Evolutionary conservation across 1,139 yeast species (phyloP).

Genomic region (Diutina catenulata): DNA sequence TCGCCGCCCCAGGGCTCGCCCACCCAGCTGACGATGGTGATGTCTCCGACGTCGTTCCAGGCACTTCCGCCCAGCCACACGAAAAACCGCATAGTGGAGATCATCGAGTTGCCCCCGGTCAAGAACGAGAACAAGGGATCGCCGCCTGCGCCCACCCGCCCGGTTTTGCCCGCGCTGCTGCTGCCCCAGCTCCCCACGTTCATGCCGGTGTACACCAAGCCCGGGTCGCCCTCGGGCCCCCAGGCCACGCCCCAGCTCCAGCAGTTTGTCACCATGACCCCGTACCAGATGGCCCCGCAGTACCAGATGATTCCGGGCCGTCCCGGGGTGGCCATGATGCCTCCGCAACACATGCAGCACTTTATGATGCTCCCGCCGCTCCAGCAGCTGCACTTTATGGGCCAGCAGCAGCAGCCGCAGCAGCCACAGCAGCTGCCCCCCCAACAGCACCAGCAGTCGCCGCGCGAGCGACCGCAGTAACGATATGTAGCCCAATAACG

Average conservation of each 20-base stretch:
- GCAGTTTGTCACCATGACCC: slow-evolving; percentile 7
- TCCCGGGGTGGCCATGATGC: background rate
- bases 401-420: background rate
- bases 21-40: too few relatives aligned
- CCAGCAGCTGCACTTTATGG: background rate
- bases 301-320: slow-evolving; percentile 4
- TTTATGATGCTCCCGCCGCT: background rate
- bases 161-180: too few relatives aligned
- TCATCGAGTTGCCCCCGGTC: slow-evolving; percentile 1
- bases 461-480: background rate
- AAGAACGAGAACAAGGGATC: background rate
- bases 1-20: too few relatives aligned
- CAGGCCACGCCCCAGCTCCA: slow-evolving; percentile 8
- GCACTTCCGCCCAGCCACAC: too few relatives aligned
- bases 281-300: slow-evolving; percentile 7
- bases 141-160: too few relatives aligned
- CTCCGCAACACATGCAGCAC: background rate
- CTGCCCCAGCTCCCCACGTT: too few relatives aligned
- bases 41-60: too few relatives aligned
- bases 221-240: background rate
- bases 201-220: too few relatives aligned
- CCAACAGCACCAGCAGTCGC: background rate
- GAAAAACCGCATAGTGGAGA: slow-evolving; percentile 3
- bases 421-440: background rate
- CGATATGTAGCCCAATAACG: background rate